phyloP scores from a whole-genome alignment of 2,329 filamentous ascomycete species.

The Ophiostoma himal-ulmi region DNA sequence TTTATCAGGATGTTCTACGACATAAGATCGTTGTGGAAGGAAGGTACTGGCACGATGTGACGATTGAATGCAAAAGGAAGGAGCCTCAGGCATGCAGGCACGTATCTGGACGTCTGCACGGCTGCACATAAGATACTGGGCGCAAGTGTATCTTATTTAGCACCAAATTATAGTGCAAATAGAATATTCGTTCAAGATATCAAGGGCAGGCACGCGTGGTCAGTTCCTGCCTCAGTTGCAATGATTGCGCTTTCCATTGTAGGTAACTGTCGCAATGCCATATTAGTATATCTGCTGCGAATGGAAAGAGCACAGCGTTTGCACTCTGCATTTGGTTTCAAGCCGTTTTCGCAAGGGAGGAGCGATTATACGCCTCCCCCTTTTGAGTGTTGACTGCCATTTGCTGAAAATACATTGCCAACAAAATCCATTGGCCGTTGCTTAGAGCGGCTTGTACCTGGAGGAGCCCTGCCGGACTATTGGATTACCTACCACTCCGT shows the following conservation, averaged over 20 bases:
- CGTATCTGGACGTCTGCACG: too few relatives aligned
- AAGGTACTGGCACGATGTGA: not conserved
- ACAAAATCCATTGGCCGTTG: not conserved
- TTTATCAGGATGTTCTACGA: not conserved
- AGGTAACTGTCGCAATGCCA: not conserved
- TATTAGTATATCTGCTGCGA: not conserved
- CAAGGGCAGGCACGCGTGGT: not conserved
- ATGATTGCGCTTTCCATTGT: not conserved
- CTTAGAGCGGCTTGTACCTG: not conserved
- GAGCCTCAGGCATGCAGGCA: not conserved
- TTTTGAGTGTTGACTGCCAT: not conserved
- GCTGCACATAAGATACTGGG: not conserved
- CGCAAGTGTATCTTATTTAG: not conserved
- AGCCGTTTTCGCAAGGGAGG: not conserved
- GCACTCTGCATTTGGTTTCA: not conserved
- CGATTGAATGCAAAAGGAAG: not conserved
- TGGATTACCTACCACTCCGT: not conserved
- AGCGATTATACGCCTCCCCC: constrained; percentile 1
- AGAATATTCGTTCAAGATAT: not conserved
- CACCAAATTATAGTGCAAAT: not conserved
- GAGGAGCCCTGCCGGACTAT: too few relatives aligned
- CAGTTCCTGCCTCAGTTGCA: not conserved
- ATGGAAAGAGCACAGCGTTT: not conserved
- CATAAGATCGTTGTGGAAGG: not conserved
- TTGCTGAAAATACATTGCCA: not conserved